Evolutionary conservation across 495 filamentous ascomycete genomes (phyloP).

Genomic region (Penicillium taxi): DNA sequence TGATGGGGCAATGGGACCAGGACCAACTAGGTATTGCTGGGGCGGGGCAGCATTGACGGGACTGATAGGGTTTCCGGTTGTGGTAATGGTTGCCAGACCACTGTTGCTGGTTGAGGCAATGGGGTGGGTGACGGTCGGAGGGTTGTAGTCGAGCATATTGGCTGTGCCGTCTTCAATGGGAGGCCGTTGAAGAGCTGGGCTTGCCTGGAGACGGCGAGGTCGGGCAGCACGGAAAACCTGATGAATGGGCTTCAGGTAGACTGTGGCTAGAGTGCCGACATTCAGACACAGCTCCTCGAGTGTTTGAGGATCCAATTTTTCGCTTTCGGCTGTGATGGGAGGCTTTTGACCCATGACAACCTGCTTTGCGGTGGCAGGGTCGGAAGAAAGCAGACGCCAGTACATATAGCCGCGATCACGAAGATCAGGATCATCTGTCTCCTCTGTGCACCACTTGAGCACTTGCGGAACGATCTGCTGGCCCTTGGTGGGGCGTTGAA

Average conservation of each 20-base stretch:
- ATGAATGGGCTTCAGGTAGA: slow-evolving; percentile 96
- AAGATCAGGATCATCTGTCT: slow-evolving; percentile 96
- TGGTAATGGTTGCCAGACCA: slow-evolving; percentile 18
- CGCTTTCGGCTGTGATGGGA: slow-evolving; percentile 90
- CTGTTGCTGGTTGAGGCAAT: slow-evolving; percentile 22
- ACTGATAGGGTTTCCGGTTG: slow-evolving; percentile 17
- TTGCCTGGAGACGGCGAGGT: slow-evolving; percentile 65
- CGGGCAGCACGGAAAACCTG: slow-evolving; percentile 93
- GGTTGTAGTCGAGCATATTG: slow-evolving; percentile 24
- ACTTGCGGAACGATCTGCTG: slow-evolving; percentile 92
- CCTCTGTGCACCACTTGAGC: slow-evolving; percentile 96
- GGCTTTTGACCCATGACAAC: slow-evolving; percentile 97
- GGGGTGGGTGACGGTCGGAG: slow-evolving; percentile 14
- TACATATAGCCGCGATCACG: slow-evolving; percentile 98
- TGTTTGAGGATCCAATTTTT: slow-evolving; percentile 84
- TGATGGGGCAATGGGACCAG: slow-evolving; percentile 12
- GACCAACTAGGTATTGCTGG: slow-evolving; percentile 11
- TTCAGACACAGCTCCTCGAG: slow-evolving; percentile 96
- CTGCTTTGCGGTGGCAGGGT: slow-evolving; percentile 75
- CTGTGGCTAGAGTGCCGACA: slow-evolving; percentile 91
- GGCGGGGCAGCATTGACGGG: slow-evolving; percentile 15
- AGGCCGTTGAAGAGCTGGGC: slow-evolving; percentile 74
- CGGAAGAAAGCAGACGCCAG: slow-evolving; percentile 93
- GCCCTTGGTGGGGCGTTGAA: slow-evolving; percentile 91
- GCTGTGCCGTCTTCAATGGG: slow-evolving; percentile 38